Percentiles rank a stretch among this genome's conserved stretches.
Conservation (phyloP, 1,284 basidiomycete species). For the Ceratobasidium papillatum region DNA sequence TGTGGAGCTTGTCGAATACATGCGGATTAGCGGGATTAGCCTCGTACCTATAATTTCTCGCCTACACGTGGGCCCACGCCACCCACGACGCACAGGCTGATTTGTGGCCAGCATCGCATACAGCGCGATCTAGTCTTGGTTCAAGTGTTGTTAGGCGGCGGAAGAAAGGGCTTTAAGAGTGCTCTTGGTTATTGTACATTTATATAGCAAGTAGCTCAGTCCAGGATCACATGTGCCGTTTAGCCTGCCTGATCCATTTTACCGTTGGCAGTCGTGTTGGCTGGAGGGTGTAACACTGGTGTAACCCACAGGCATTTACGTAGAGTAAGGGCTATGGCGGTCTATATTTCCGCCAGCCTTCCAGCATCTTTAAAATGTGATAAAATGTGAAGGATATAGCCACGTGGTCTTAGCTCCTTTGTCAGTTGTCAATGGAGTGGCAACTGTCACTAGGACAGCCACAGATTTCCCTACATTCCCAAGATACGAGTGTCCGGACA, state of each 20-base stretch:
- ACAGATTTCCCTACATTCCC: background rate
- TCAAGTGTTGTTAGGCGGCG: too few species aligned
- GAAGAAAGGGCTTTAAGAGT: background rate
- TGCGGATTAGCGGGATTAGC: background rate
- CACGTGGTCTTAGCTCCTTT: constrained; percentile 18
- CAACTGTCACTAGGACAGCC: constrained; percentile 35
- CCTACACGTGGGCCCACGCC: background rate
- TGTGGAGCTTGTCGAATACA: background rate
- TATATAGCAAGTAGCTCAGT: background rate
- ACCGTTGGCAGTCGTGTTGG: background rate
- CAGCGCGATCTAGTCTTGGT: background rate
- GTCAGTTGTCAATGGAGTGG: constrained; percentile 25
- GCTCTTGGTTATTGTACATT: background rate
- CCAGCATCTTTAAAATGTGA: constrained; percentile 11
- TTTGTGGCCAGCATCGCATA: background rate
- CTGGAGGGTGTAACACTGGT: background rate
- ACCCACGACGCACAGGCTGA: background rate
- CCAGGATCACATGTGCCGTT: background rate
- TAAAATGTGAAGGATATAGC: constrained; percentile 12
- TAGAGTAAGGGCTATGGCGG: background rate
- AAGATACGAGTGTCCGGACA: background rate
- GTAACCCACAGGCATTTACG: background rate
- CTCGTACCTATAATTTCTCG: background rate
- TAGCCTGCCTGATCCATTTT: background rate
- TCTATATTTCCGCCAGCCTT: background rate